Percentiles rank a stretch among this genome's conserved stretches.
Conservation (phyloP, 202 grass and related monocot genomes). For the Cymbopogon flexuosus region DNA sequence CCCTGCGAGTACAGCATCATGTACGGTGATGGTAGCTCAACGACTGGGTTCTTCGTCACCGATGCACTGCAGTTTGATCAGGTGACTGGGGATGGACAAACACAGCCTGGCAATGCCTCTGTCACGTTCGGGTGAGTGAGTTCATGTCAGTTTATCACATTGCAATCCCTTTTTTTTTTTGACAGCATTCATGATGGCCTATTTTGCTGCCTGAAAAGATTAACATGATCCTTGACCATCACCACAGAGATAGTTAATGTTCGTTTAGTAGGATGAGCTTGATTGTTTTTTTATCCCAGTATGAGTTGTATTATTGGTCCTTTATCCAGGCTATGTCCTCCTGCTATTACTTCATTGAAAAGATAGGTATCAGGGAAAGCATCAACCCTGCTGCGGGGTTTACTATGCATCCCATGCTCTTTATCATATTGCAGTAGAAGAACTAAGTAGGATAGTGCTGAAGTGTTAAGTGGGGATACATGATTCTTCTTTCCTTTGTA, state of each 20-base stretch:
- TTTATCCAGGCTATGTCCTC: background rate
- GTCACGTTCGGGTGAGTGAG: slow-evolving; percentile 68
- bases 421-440: background rate
- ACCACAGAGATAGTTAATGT: background rate
- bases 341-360: slow-evolving; percentile 3
- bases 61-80: slow-evolving; percentile 71
- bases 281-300: slow-evolving; percentile 1
- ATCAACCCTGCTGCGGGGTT: slow-evolving; percentile 8
- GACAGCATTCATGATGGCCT: background rate
- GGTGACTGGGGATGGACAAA: slow-evolving; percentile 68
- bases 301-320: background rate
- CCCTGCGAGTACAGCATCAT: slow-evolving; percentile 74
- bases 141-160: background rate
- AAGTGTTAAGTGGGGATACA: slow-evolving; percentile 23
- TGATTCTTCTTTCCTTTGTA: slow-evolving; percentile 31
- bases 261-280: background rate
- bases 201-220: background rate
- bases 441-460: background rate
- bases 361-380: slow-evolving; percentile 17
- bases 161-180: background rate
- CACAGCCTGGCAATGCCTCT: slow-evolving; percentile 41
- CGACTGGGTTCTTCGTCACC: slow-evolving; percentile 56
- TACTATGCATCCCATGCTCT: background rate
- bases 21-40: slow-evolving; percentile 92
- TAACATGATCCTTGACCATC: background rate